Conservation (phyloP, 495 filamentous ascomycete species). For the Trichocladium uniseriatum region DNA sequence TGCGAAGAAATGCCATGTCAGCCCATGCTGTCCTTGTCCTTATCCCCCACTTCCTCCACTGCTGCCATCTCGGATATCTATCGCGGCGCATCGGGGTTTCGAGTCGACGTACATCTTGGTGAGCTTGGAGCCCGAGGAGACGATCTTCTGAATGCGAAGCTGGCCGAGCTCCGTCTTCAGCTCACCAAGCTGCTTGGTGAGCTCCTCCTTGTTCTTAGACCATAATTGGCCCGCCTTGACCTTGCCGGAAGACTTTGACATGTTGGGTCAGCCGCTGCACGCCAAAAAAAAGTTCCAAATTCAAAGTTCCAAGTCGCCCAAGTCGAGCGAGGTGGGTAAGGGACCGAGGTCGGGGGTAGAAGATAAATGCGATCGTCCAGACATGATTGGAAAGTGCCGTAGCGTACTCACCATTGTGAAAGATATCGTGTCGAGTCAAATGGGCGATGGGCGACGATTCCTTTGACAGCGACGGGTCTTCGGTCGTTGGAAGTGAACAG, state of each 20-base stretch:
- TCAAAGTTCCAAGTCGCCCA: neutral
- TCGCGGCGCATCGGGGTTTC: neutral
- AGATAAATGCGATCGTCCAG: neutral
- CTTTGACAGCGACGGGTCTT: conserved; percentile 26
- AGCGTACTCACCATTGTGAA: conserved; percentile 25
- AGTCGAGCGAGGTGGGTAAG: neutral
- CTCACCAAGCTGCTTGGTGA: conserved; percentile 80
- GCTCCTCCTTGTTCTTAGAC: conserved; percentile 97
- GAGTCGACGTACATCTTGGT: conserved; percentile 78
- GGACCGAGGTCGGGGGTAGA: neutral
- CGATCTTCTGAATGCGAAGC: conserved; percentile 95
- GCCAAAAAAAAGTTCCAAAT: neutral
- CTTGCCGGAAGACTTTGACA: conserved; percentile 69
- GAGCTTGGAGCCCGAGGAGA: conserved; percentile 84
- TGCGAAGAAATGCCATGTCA: conserved; percentile 13
- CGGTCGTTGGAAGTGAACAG: conserved; percentile 18
- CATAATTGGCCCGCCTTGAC: conserved; percentile 93
- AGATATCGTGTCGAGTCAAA: conserved; percentile 23
- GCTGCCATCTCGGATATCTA: conserved; percentile 2
- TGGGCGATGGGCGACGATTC: conserved; percentile 25
- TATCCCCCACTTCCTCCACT: conserved; percentile 3
- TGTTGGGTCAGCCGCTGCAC: conserved; percentile 21
- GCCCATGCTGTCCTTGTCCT: conserved; percentile 8
- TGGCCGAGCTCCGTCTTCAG: conserved; percentile 89
- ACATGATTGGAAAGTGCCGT: neutral